Base-by-base conservation (phyloP, 768 basidiomycete genomes). In the Trametes elegans region DNA sequence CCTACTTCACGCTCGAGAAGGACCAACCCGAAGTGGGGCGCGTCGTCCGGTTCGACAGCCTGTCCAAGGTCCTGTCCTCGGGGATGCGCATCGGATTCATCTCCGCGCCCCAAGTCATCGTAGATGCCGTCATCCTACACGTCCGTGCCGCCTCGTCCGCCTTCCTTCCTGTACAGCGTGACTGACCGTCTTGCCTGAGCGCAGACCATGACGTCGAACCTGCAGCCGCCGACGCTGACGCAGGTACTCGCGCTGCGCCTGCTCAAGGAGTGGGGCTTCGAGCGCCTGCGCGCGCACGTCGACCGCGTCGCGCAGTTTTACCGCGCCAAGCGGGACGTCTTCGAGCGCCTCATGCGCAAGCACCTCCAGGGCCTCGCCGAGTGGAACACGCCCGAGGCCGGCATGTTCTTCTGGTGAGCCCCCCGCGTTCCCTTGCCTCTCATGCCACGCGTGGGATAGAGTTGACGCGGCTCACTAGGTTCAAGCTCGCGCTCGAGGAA, bases 401-500 rank as follows among this genome's bases (percentile, higher is more conserved):
- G 90, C 59, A 90, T 95, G 90, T 95, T 96, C 76, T 84, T 92
- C 68, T 95, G 90, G 88, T 85, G 35, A 23, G 82, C 74, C 65
- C 40, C 67, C 41, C n/a, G n/a, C n/a, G n/a, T 35, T 32, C 46
- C 23, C 24, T 31, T 29, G 46, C 29, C 18, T 29, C 36, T n/a
- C 29, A 35, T 5, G 14, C 46, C 26, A 9, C 1, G 2, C 27
- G 16, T 13, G 23, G 26, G 42, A 13, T 16, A 8, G 4, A 19
- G 14, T 27, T 43, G 11, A 29, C 16, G 24, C 26, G 2, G 13
- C 42, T 2, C 41, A 10, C n/a, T 36, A 90, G 87, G 88, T 88
- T 90, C 72, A 88, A 85, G 67, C 76, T 90, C 43, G 70, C 79
- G 24, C 68, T 83, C 16, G 71, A 63, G 46, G 50, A 56, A 16